A percentile compares a stretch with the other conserved stretches of the same genome.
phyloP scores from a whole-genome alignment of 257 asterid species.

The Solanum piurae region DNA sequence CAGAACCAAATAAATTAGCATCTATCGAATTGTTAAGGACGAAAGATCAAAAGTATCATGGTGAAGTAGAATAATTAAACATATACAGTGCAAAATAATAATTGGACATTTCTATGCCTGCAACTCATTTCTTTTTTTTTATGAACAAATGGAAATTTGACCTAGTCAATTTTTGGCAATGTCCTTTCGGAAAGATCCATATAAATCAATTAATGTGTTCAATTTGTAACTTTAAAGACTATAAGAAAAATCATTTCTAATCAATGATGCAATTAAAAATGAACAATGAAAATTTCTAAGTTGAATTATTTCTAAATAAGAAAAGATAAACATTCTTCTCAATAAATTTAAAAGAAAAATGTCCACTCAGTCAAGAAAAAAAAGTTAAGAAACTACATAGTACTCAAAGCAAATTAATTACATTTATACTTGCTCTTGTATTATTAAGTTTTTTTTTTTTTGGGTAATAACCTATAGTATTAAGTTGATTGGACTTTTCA shows the following conservation, averaged over 20 bases:
- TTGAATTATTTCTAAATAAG: too few relatives aligned
- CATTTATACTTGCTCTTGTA: background rate
- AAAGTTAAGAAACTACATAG: background rate
- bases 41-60: background rate
- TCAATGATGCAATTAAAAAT: background rate
- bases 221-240: too few relatives aligned
- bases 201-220: too few relatives aligned
- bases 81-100: too few relatives aligned
- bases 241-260: background rate
- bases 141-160: background rate
- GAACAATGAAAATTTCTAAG: background rate
- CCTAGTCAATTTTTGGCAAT: too few relatives aligned
- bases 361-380: too few relatives aligned
- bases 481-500: too few relatives aligned
- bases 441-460: background rate
- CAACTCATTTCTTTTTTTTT: too few relatives aligned
- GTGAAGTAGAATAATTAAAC: background rate
- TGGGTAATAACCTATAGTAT: too few relatives aligned
- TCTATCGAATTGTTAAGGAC: background rate
- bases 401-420: background rate
- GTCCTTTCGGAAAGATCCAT: too few relatives aligned
- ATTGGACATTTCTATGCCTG: too few relatives aligned
- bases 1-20: background rate
- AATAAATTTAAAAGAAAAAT: too few relatives aligned
- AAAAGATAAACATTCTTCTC: background rate